Base-by-base conservation (phyloP, 2,329 filamentous ascomycete species). In the Coniella vitis region DNA sequence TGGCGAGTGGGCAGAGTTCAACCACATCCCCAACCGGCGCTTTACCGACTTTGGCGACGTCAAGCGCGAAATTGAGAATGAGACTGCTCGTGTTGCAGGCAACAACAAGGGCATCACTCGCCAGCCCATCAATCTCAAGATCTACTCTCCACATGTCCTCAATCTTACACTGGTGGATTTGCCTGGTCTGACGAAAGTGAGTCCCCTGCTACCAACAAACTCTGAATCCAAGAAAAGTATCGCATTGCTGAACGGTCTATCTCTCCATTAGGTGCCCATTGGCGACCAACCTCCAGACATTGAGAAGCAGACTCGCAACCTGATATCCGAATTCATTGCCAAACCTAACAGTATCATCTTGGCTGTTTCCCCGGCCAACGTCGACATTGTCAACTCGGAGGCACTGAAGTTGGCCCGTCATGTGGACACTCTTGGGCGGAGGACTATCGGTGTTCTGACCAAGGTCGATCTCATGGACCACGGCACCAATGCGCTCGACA, bases 401-500 rank as follows among this genome's bases (percentile, higher is more conserved):
- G 93, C 93, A 61, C 72, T 98, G 65, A 96, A 98, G 73, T 78
- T 98, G 58, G 93, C 93, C 36, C 81, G 93, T 61, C 91, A 98
- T 71, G 93, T 98, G 37, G 93, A 98, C 61, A 91, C 91, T 3
- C 90, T 98, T 66, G 93, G 93, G 63, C 91, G 97, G 72, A 82
- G 93, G 65, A 98, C 93, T 43, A 98, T 98, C 57, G 93, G 93
- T 79, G 93, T 98, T 54, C 78, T 98, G 60, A 97, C 91, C 60
- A 98, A 98, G 78, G 90, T 98, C 54, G 93, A 98, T 72, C 72
- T 98, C 64, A 98, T 98, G 93, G 93, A 98, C 67, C 89, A 95
- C 21, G 93, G 93, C 48, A 98, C 93, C 46, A 93, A 98, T 63
- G 93, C 97, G 37, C 91, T 98, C 58, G 93, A 98, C 69, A 98